These are phyloP conservation scores for Colletotrichum aenigma DNA, from an alignment of 2,329 filamentous ascomycete genomes.

Conservation along the genomic window DNA sequence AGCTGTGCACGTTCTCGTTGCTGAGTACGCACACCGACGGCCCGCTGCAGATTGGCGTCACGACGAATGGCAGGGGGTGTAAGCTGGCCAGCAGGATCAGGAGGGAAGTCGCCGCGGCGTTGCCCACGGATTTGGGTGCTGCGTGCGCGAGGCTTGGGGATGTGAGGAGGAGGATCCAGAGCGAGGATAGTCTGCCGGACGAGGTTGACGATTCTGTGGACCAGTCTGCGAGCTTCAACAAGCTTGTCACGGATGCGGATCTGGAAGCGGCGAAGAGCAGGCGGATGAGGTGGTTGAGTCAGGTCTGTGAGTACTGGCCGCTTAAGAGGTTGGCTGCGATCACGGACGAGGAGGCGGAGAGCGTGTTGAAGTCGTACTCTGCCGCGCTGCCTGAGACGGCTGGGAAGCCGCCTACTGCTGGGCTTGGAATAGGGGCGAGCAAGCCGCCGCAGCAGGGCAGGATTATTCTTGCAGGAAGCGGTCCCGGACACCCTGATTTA, in stretches of 20 bases:
- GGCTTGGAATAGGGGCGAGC: background rate
- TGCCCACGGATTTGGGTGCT: slow-evolving; percentile 76
- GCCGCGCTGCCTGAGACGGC: background rate
- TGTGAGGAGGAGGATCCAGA: slow-evolving; percentile 72
- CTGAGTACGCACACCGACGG: slow-evolving; percentile 90
- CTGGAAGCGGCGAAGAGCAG: slow-evolving; percentile 75
- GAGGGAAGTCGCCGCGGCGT: slow-evolving; percentile 80
- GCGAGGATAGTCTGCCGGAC: slow-evolving; percentile 65
- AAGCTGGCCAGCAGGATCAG: slow-evolving; percentile 90
- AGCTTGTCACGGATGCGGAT: slow-evolving; percentile 76
- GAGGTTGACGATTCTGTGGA: slow-evolving; percentile 68
- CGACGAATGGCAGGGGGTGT: slow-evolving; percentile 92
- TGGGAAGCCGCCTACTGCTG: background rate
- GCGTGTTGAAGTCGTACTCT: slow-evolving; percentile 76
- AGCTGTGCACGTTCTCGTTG: slow-evolving; percentile 87
- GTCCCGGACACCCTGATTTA: slow-evolving; percentile 90
- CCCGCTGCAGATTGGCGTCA: slow-evolving; percentile 92
- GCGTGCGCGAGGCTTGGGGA: slow-evolving; percentile 81
- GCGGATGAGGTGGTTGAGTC: slow-evolving; percentile 89
- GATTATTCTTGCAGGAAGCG: slow-evolving; percentile 89
- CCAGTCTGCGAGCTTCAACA: slow-evolving; percentile 85
- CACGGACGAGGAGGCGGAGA: slow-evolving; percentile 78
- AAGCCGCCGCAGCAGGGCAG: slow-evolving; percentile 55
- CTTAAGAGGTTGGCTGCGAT: slow-evolving; percentile 80
- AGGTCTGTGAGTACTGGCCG: slow-evolving; percentile 99